Conservation (phyloP, 2,329 filamentous ascomycete species). For the Clonostachys byssicola region DNA sequence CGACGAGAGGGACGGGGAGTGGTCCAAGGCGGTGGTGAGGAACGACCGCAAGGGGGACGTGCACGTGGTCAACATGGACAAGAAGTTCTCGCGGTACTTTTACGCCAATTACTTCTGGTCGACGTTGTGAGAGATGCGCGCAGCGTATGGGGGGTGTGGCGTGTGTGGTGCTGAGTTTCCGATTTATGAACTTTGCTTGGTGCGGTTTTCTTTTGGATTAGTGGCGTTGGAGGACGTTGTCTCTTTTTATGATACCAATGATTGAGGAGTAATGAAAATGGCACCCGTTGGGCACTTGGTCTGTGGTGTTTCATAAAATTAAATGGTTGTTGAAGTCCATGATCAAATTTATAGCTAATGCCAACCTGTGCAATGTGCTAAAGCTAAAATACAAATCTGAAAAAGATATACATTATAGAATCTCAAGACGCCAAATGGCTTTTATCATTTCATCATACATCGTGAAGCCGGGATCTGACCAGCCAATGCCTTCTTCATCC, state of each 20-base stretch:
- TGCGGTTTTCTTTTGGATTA: background rate
- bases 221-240: slow-evolving; percentile 2
- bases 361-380: too few species aligned
- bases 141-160: background rate
- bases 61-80: slow-evolving; percentile 90
- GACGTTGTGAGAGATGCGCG: slow-evolving; percentile 53
- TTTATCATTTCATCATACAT: too few species aligned
- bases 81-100: slow-evolving; percentile 86
- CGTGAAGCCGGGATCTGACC: too few species aligned
- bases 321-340: too few species aligned
- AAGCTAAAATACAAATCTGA: too few species aligned
- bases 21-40: slow-evolving; percentile 78
- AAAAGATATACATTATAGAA: too few species aligned
- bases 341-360: too few species aligned
- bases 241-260: slow-evolving; percentile 9
- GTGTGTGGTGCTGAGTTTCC: background rate
- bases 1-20: slow-evolving; percentile 71
- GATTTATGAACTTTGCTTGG: background rate
- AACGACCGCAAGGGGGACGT: slow-evolving; percentile 88
- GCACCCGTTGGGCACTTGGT: background rate
- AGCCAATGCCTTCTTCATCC: too few species aligned
- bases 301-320: too few species aligned
- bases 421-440: too few species aligned
- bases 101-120: slow-evolving; percentile 97
- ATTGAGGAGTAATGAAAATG: background rate